These are phyloP conservation scores for Hyphopichia wangnamkhiaoensis DNA, from an alignment of 1,139 yeast species.

Conservation along the genomic window DNA sequence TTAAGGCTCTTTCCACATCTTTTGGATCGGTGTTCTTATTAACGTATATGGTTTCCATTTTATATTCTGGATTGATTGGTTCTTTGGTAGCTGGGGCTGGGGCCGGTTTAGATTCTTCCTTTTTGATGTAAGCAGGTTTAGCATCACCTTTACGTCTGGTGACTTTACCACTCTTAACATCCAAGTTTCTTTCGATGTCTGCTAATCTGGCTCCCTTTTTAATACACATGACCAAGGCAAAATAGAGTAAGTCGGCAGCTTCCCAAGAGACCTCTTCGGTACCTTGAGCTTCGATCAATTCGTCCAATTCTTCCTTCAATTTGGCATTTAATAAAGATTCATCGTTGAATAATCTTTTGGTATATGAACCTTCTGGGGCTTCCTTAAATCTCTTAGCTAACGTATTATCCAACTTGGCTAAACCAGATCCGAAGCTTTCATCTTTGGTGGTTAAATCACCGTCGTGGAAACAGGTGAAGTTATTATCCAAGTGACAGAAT, in stretches of 20 bases:
- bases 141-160: slow-evolving; percentile 97
- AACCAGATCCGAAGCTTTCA: slow-evolving; percentile 58
- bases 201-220: slow-evolving; percentile 76
- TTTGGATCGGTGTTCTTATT: slow-evolving; percentile 42
- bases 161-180: slow-evolving; percentile 79
- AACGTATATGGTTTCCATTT: slow-evolving; percentile 63
- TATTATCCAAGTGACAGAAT: slow-evolving; percentile 83
- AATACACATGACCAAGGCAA: slow-evolving; percentile 84
- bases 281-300: slow-evolving; percentile 74
- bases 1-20: slow-evolving; percentile 56
- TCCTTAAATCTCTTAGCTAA: slow-evolving; percentile 51
- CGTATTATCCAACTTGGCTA: slow-evolving; percentile 65
- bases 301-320: slow-evolving; percentile 95
- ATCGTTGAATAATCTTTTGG: slow-evolving; percentile 83
- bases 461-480: slow-evolving; percentile 70
- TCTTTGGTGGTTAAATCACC: slow-evolving; percentile 30
- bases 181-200: slow-evolving; percentile 83
- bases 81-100: slow-evolving; percentile 15
- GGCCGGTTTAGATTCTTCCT: slow-evolving; percentile 9
- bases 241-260: slow-evolving; percentile 92
- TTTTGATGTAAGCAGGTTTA: slow-evolving; percentile 63
- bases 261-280: slow-evolving; percentile 86
- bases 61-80: slow-evolving; percentile 37
- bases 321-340: slow-evolving; percentile 75
- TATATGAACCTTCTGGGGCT: slow-evolving; percentile 92